Conservation (phyloP, 2,329 filamentous ascomycete species). For the Proliferodiscus dingleyae region DNA sequence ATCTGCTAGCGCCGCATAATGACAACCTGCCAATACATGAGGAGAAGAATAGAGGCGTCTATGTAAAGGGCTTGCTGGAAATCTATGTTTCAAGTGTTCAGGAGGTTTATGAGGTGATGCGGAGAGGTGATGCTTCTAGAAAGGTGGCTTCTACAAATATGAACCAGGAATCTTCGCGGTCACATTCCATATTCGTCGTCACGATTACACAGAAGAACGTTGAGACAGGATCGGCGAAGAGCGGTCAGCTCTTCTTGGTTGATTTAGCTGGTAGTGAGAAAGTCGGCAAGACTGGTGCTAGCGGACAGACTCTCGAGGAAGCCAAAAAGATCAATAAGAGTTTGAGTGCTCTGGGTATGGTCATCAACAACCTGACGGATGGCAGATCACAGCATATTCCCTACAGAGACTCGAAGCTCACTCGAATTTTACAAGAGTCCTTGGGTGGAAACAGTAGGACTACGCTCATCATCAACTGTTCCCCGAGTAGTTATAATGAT, state of each 20-base stretch:
- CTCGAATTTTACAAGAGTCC: constrained; percentile 93
- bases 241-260: constrained; percentile 92
- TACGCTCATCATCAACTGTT: constrained; percentile 98
- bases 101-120: constrained; percentile 96
- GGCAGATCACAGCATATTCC: constrained; percentile 95
- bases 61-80: constrained; percentile 91
- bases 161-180: constrained; percentile 97
- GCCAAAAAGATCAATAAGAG: constrained; percentile 99
- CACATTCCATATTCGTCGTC: constrained; percentile 96
- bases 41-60: constrained; percentile 92
- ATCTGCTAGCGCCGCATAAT: constrained; percentile 86
- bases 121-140: constrained; percentile 81
- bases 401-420: constrained; percentile 97
- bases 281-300: constrained; percentile 96
- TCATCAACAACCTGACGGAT: constrained; percentile 95
- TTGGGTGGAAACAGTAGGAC: constrained; percentile 96
- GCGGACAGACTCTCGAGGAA: constrained; percentile 93
- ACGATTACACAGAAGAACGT: constrained; percentile 97
- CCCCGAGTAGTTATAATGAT: constrained; percentile 98
- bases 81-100: constrained; percentile 94
- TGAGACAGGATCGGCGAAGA: constrained; percentile 92
- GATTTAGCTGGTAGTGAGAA: constrained; percentile 98
- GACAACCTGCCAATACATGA: constrained; percentile 98
- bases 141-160: constrained; percentile 97
- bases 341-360: constrained; percentile 95